Base-by-base conservation (phyloP, 495 filamentous ascomycete genomes). In the Evernia prunastri region DNA sequence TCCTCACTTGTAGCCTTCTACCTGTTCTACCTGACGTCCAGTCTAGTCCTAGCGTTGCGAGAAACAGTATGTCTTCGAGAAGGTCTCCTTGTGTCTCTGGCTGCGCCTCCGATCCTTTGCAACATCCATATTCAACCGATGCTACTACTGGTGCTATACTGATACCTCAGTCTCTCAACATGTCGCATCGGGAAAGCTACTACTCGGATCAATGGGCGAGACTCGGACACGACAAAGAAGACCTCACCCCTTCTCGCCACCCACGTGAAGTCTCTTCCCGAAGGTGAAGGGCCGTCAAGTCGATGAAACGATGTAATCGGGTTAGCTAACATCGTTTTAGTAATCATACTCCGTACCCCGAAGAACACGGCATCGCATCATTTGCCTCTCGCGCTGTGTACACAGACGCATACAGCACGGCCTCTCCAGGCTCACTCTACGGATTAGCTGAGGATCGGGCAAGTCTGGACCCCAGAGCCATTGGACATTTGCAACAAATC, bases 81-180 rank as follows among this genome's bases (percentile, higher is more conserved):
- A 51, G n/a, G 4, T 51, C 35, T 60, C 33, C 36, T 35, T 33
- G 49, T 42, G 64, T 23, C 64, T 56, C 53, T 47, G 51, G 9
- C 36, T 29, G 8, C 40, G 36, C 58, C 58, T 60, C 35, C 45
- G 45, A 47, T 18, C 39, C 13, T 57, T 61, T 61, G 59, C 59
- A 53, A 31, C 23, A 29, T 9, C 18, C 13, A 29, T 31, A 4
- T 53, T 27, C 10, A 17, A 13, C 31, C 27, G 49, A 17, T 53
- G 49, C 27, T 53, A 53, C 25, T 29, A 31, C 12, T 31, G 25
- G 49, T 29, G 29, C 49, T 53, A 56, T 58, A 49, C 51, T 61
- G 59, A 61, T 58, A 47, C 29, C 33, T 54, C 58, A 61, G 56
- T 56, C 58, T 58, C 51, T 56, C 47, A 61, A 56, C 29, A 66